Base-by-base conservation (phyloP, 352 stramenopile species). In the Phytopythium vexans region DNA sequence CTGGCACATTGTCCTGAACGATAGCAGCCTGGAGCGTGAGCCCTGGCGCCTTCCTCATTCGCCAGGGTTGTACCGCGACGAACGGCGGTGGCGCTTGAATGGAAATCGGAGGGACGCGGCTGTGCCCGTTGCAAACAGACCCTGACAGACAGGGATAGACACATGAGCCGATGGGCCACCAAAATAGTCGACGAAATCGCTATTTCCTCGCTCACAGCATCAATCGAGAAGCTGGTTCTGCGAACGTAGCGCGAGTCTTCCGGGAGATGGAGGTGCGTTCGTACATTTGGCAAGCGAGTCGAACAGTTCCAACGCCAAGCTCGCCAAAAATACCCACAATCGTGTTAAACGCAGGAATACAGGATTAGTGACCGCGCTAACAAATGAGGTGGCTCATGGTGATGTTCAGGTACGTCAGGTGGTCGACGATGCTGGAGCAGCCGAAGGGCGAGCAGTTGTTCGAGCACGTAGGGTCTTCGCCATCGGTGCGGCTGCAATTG, bases 311-410 rank as follows among this genome's bases (percentile, higher is more conserved):
- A 27, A 27, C 21, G 21, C 21, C 21, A 27, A 27, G 21, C 21
- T 27, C 21, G 21, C 21, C 21, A 27, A 27, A 27, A 27, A 27
- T 27, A 27, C 21, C 21, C 21, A 27, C 21, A 2, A 27, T 27
- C 21, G 21, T 27, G 21, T 27, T 27, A 27, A 27, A 27, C 21
- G 2, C 21, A 27, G 21, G 21, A 27, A 27, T 27, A 2, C 16
- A 15, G 21, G 3, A 8, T 27, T 5, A 27, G 2, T 11, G 15
- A 33, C 43, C 31, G 14, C 33, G 4, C 39, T 73, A 94, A 68
- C 84, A 94, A 38, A 90, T 80, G 51, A 94, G 70, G 62, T 94
- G 84, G 62, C 84, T 92, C 81, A 94, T 91, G 11, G 84, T 89
- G 49, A 94, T 84, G 65, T 94, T 94, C 50, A 94, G 64, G 66